These are phyloP conservation scores for Podaxis sp. DNA, from an alignment of 768 basidiomycete species.

Conservation along the genomic window DNA sequence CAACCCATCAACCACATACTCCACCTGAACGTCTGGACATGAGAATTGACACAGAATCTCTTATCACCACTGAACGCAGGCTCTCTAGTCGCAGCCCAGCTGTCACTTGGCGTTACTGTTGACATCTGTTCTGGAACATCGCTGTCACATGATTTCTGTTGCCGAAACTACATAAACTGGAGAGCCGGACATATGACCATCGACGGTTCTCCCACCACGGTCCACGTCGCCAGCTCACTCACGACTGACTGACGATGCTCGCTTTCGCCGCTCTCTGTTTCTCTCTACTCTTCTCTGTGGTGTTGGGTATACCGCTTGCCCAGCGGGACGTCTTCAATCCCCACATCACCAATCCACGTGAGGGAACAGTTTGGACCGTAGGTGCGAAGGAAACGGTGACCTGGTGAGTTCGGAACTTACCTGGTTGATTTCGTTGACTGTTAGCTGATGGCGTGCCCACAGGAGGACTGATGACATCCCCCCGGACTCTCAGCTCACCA, in stretches of 20 bases:
- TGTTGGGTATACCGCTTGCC: conserved; percentile 37
- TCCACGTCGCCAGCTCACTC: conserved; percentile 18
- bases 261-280: conserved; percentile 28
- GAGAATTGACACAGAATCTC: conserved; percentile 1
- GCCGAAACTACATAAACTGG: conserved; percentile 24
- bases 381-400: conserved; percentile 48
- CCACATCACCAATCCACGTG: conserved; percentile 46
- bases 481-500: conserved; percentile 44
- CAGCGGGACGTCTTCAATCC: conserved; percentile 50
- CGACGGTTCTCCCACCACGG: conserved; percentile 19
- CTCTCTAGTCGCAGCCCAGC: neutral
- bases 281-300: conserved; percentile 28
- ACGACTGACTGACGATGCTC: conserved; percentile 24
- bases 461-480: conserved; percentile 56
- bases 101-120: conserved; percentile 11
- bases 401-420: conserved; percentile 41
- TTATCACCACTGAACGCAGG: neutral
- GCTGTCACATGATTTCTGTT: conserved; percentile 16
- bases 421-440: neutral
- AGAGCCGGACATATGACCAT: conserved; percentile 21
- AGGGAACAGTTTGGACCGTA: conserved; percentile 47
- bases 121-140: conserved; percentile 6
- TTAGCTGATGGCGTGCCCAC: neutral
- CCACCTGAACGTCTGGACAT: neutral
- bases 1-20: neutral